phyloP scores from a whole-genome alignment of 139 green algal species.

The Edaphochlamys debaryana region DNA sequence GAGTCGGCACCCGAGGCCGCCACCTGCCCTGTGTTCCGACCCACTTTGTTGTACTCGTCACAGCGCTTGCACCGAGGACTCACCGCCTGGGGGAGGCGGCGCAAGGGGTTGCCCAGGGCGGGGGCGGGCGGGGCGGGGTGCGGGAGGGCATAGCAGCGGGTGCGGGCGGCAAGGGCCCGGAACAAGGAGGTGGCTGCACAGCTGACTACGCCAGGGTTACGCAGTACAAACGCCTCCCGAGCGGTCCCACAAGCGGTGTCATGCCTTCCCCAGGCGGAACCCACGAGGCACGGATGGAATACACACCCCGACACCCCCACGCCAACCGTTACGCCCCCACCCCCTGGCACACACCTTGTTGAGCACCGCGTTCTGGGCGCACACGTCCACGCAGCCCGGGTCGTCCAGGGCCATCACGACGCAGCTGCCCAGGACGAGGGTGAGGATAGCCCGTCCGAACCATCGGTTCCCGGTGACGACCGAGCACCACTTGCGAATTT shows the following conservation, averaged over 20 bases:
- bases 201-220: too few relatives aligned
- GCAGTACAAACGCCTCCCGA: too few relatives aligned
- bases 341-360: background rate
- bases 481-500: slow-evolving; percentile 15
- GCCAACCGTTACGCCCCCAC: too few relatives aligned
- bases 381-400: slow-evolving; percentile 26
- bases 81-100: slow-evolving; percentile 15
- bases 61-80: slow-evolving; percentile 14
- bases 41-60: slow-evolving; percentile 6
- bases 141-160: background rate
- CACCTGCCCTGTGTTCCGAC: background rate
- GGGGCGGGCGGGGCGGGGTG: background rate
- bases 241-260: too few relatives aligned
- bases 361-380: slow-evolving; percentile 14
- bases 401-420: slow-evolving; percentile 45
- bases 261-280: too few relatives aligned
- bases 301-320: too few relatives aligned
- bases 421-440: slow-evolving; percentile 49
- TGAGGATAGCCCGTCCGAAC: slow-evolving; percentile 45
- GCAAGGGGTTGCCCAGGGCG: too few relatives aligned
- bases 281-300: too few relatives aligned
- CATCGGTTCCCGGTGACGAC: background rate
- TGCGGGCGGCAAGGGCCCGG: background rate
- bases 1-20: too few relatives aligned
- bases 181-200: too few relatives aligned